Percentiles rank a stretch among this genome's conserved stretches.
phyloP scores from a whole-genome alignment of 2,329 filamentous ascomycete genomes.

The Talaromyces sp. region DNA sequence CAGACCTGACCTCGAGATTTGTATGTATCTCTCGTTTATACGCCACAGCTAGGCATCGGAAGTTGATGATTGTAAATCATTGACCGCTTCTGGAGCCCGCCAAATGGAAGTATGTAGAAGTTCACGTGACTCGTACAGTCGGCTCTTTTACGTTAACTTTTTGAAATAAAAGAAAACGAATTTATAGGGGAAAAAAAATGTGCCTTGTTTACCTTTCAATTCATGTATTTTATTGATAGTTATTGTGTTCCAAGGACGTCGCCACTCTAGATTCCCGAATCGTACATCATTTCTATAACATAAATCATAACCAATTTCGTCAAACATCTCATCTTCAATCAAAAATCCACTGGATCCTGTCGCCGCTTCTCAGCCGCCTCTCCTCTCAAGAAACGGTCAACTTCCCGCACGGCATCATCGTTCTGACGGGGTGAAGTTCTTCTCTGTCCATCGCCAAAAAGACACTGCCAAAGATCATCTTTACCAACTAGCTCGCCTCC shows the following conservation, averaged over 20 bases:
- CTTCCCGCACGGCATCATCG: constrained; percentile 40
- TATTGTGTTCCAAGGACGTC: not conserved
- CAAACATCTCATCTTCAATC: not conserved
- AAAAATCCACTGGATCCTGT: constrained; percentile 4
- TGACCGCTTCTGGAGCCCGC: constrained; percentile 7
- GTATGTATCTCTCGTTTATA: not conserved
- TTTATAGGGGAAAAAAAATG: not conserved
- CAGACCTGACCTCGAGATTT: not conserved
- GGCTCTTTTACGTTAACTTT: too few relatives aligned
- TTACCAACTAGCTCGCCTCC: constrained; percentile 77
- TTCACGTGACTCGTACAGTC: constrained; percentile 6
- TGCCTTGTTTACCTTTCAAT: not conserved
- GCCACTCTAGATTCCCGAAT: not conserved
- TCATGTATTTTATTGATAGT: not conserved
- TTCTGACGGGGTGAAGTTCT: constrained; percentile 24
- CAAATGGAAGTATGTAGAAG: constrained; percentile 13
- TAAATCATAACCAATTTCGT: not conserved
- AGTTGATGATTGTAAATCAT: constrained; percentile 6
- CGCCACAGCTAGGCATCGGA: not conserved
- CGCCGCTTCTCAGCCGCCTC: constrained; percentile 54
- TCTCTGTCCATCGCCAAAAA: constrained; percentile 63
- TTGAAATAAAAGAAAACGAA: not conserved
- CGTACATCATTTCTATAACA: not conserved
- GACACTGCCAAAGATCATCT: constrained; percentile 80
- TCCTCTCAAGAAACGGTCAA: constrained; percentile 51